Evolutionary conservation across 306 rosid species (phyloP).

Genomic region (Benincasa hispida): DNA sequence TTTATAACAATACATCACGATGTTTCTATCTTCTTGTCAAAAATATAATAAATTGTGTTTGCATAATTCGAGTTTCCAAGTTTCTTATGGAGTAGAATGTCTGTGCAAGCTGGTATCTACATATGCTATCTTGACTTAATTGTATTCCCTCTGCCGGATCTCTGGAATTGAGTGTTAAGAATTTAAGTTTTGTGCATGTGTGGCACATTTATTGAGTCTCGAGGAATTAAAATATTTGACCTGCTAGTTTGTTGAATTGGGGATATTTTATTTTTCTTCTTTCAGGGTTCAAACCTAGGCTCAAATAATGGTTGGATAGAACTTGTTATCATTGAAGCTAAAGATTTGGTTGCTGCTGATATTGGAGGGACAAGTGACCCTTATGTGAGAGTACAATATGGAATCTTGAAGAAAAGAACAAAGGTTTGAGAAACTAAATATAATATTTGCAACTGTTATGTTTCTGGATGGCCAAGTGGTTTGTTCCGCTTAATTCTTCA

Average conservation of each 20-base stretch:
- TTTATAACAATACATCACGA: background rate
- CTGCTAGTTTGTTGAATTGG: background rate
- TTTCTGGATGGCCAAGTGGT: background rate
- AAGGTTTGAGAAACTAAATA: constrained; percentile 40
- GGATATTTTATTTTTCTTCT: constrained; percentile 12
- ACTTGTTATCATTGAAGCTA: constrained; percentile 77
- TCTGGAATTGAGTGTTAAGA: background rate
- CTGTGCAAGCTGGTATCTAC: background rate
- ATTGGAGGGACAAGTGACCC: constrained; percentile 99
- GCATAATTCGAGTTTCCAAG: background rate
- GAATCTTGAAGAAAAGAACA: constrained; percentile 68
- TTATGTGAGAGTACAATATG: constrained; percentile 79
- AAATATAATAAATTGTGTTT: background rate
- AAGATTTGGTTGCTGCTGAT: constrained; percentile 89
- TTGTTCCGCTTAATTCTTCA: background rate
- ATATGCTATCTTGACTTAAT: background rate
- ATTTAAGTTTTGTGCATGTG: background rate
- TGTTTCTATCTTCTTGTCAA: background rate
- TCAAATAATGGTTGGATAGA: constrained; percentile 67
- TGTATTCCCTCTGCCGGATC: background rate
- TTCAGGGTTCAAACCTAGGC: constrained; percentile 38
- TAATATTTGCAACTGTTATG: background rate
- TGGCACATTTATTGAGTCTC: too few species aligned
- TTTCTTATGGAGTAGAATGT: background rate
- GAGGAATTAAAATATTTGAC: background rate